These are phyloP conservation scores for Mycosphaerelloides madeirae DNA, from an alignment of 2,329 filamentous ascomycete genomes.

Conservation along the genomic window DNA sequence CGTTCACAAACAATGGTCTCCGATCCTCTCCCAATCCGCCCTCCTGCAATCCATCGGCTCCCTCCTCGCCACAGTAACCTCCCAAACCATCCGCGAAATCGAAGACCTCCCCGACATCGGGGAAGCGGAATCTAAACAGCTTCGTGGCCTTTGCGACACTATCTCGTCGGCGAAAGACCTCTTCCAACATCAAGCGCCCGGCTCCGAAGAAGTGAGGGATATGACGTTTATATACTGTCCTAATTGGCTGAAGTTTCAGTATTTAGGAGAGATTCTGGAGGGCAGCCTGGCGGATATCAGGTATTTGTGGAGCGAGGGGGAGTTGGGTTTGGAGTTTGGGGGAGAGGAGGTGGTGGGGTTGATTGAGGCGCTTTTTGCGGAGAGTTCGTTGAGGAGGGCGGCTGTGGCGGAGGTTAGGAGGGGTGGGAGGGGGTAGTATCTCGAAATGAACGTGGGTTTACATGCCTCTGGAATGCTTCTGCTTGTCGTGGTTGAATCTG, in stretches of 20 bases:
- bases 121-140: slow-evolving; percentile 56
- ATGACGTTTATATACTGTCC: slow-evolving; percentile 59
- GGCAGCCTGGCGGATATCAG: slow-evolving; percentile 61
- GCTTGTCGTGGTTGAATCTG: no score
- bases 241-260: slow-evolving; percentile 63
- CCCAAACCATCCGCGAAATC: slow-evolving; percentile 58
- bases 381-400: slow-evolving; percentile 54
- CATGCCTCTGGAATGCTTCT: no score
- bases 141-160: slow-evolving; percentile 54
- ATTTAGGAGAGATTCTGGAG: slow-evolving; percentile 59
- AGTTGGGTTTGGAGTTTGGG: slow-evolving; percentile 58
- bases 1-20: slow-evolving; percentile 54
- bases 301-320: slow-evolving; percentile 61
- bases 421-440: slow-evolving; percentile 7
- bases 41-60: slow-evolving; percentile 59
- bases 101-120: slow-evolving; percentile 61
- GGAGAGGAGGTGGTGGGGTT: slow-evolving; percentile 59
- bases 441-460: no score
- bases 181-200: slow-evolving; percentile 46
- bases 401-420: slow-evolving; percentile 55
- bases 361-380: slow-evolving; percentile 61
- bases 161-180: slow-evolving; percentile 54
- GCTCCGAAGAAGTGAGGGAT: slow-evolving; percentile 37
- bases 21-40: slow-evolving; percentile 55
- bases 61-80: slow-evolving; percentile 52